Base-by-base conservation (phyloP, 352 stramenopile genomes). In the Pythium sp. region DNA sequence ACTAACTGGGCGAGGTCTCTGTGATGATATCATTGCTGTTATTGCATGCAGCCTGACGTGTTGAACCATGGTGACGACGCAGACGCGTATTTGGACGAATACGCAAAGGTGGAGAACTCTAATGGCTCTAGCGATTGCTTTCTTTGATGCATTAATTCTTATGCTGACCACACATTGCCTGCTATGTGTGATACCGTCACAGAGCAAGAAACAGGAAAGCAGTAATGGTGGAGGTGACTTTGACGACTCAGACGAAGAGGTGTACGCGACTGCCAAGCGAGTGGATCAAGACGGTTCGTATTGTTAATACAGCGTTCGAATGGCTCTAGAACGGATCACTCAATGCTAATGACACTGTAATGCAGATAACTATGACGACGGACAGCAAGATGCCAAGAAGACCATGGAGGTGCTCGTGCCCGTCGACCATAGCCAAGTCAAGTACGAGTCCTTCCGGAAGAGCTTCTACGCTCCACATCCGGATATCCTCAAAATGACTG, bases 361-460 rank as follows among this genome's bases (percentile, higher is more conserved):
- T 18, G 7, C 26, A 67, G 63, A 67, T n/a, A 64, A 78, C 28
- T 59, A 68, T 30, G 66, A 62, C 11, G 68, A 81, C 1, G 57
- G 58, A n/a, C 57, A 75, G 5, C 74, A 84, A 43, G 73, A 78
- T 55, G 49, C 56, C 20, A 90, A 90, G 62, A 83, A 86, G 68
- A 70, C 73, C 11, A 95, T 97, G 69, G 86, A 96, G 67, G 82
- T 80, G 32, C 74, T 97, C 18, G 68, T 74, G 8, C 84, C 89
- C 8, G 54, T 96, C 11, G 77, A 96, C 60, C 88, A 96, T 67
- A 71, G 72, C 0, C 73, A 58, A 18, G 80, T 96, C 46, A 32
- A 76, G 49, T 97, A 97, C 62, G 88, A 96, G 72, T 58, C 85
- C 22, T 97, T 97, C 72, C 78, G 86, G 6, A 95, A 92, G 69